phyloP scores from a whole-genome alignment of 169 alveolate species.

The Eimeria sp. region DNA sequence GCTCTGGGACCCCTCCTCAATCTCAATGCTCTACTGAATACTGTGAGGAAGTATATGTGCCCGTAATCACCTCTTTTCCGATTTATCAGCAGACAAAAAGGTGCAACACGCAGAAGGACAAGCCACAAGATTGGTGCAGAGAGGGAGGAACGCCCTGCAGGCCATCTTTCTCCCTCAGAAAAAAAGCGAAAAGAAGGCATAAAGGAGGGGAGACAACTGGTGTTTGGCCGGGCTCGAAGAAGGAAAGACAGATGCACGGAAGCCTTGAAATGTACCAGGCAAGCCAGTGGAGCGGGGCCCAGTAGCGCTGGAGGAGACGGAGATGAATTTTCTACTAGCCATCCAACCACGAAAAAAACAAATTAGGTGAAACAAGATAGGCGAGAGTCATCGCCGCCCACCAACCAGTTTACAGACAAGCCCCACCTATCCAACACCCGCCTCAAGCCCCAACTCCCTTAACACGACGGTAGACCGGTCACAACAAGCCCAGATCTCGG shows the following conservation, averaged over 20 bases:
- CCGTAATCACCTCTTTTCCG: background rate
- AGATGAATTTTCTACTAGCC: background rate
- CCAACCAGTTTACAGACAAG: background rate
- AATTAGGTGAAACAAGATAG: background rate
- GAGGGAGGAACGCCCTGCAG: background rate
- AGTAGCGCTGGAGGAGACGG: background rate
- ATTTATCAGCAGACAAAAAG: background rate
- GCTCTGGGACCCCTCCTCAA: background rate
- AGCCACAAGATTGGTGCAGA: background rate
- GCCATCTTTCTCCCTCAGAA: background rate
- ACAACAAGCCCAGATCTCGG: background rate
- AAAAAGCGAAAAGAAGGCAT: background rate
- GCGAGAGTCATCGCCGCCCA: background rate
- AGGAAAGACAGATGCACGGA: background rate
- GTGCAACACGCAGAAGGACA: background rate
- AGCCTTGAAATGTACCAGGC: background rate
- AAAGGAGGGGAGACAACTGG: background rate
- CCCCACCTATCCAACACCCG: conserved; percentile 4
- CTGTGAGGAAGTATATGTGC: background rate
- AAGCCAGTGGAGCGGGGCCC: background rate
- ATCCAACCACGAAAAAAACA: background rate
- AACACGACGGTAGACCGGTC: background rate
- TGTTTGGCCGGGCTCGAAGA: background rate
- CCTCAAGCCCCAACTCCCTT: conserved; percentile 2
- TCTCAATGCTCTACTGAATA: background rate